phyloP scores from a whole-genome alignment of 202 grass and related monocot species.

The Cymbopogon flexuosus region DNA sequence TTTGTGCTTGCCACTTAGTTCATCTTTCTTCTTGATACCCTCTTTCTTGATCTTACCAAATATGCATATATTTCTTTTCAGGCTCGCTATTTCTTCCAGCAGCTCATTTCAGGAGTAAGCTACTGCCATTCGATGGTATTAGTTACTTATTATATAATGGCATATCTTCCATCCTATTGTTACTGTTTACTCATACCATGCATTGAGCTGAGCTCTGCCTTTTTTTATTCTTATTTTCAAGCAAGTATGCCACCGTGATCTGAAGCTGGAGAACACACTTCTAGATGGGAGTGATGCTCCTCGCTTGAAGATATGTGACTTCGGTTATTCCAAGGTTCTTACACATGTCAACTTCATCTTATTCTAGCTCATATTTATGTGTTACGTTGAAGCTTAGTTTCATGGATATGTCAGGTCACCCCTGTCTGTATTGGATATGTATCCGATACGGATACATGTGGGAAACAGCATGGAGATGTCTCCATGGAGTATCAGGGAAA shows the following conservation, averaged over 20 bases:
- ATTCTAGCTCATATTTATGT: neutral
- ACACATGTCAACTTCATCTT: neutral
- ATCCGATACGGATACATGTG: neutral
- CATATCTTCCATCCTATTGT: constrained; percentile 25
- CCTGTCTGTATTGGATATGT: neutral
- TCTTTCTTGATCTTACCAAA: constrained; percentile 13
- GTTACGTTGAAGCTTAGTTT: neutral
- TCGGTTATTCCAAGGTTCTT: constrained; percentile 95
- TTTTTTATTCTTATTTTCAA: constrained; percentile 47
- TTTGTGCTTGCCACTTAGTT: constrained; percentile 20
- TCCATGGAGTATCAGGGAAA: neutral
- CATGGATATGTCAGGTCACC: neutral
- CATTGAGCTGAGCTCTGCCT: neutral
- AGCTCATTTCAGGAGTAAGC: constrained; percentile 82
- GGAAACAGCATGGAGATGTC: neutral
- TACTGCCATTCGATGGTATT: constrained; percentile 80
- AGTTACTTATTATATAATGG: constrained; percentile 16
- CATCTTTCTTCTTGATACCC: constrained; percentile 17
- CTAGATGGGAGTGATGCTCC: constrained; percentile 85
- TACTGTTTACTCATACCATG: neutral
- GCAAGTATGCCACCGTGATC: constrained; percentile 99
- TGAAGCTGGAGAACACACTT: constrained; percentile 94
- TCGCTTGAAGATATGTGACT: constrained; percentile 96
- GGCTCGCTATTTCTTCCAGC: constrained; percentile 75
- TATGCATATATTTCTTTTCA: constrained; percentile 29